phyloP scores from a whole-genome alignment of 106 monocot species.

The Dendrobium nobile region DNA sequence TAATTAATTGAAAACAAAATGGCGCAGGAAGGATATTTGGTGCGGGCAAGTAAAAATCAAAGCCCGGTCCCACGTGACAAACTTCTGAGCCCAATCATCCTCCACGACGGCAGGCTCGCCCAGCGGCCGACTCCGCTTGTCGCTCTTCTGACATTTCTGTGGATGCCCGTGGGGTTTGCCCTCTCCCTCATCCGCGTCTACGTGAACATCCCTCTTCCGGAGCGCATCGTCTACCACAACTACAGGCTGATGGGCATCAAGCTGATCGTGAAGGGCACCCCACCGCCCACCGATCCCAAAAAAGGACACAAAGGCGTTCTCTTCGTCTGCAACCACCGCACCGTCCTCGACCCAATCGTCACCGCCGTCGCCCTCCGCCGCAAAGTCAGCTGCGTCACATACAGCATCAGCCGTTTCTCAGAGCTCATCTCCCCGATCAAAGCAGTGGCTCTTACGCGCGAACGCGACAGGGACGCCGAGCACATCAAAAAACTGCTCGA shows the following conservation, averaged over 20 bases:
- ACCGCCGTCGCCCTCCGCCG: slow-evolving; percentile 66
- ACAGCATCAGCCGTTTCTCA: slow-evolving; percentile 80
- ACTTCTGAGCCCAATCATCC: slow-evolving; percentile 59
- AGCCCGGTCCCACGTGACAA: slow-evolving; percentile 27
- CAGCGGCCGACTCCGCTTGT: slow-evolving; percentile 63
- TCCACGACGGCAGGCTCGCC: slow-evolving; percentile 87
- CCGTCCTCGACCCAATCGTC: slow-evolving; percentile 80
- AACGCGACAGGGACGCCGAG: slow-evolving; percentile 55
- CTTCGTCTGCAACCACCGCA: slow-evolving; percentile 94
- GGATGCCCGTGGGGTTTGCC: slow-evolving; percentile 74
- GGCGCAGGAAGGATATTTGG: slow-evolving; percentile 41
- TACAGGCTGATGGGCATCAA: slow-evolving; percentile 57
- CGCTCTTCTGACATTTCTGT: slow-evolving; percentile 68
- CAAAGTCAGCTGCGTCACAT: slow-evolving; percentile 77
- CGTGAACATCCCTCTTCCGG: slow-evolving; percentile 66
- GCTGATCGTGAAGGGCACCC: slow-evolving; percentile 52
- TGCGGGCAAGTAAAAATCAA: slow-evolving; percentile 16
- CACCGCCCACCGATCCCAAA: slow-evolving; percentile 25
- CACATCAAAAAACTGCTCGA: slow-evolving; percentile 48
- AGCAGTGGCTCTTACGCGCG: slow-evolving; percentile 62
- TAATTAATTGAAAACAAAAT: no score
- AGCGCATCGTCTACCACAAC: slow-evolving; percentile 51
- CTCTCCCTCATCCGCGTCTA: slow-evolving; percentile 55
- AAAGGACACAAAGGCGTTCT: slow-evolving; percentile 53
- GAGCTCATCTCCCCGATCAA: slow-evolving; percentile 86